Base-by-base conservation (phyloP, 768 basidiomycete genomes). In the Termitomyces sp. region DNA sequence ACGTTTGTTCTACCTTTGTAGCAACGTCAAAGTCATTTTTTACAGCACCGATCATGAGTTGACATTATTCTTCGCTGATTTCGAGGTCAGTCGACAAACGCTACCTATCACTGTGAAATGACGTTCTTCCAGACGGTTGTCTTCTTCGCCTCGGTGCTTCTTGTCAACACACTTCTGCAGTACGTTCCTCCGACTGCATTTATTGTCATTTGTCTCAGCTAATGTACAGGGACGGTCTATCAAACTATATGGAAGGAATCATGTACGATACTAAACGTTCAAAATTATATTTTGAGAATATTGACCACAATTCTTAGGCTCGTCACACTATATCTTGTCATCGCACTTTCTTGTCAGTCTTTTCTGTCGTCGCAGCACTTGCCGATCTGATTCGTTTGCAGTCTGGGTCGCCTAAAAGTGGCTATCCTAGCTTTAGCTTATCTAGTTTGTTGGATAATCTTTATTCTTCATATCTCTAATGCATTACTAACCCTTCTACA, bases 171-270 rank as follows among this genome's bases (percentile, higher is more conserved):
- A 7, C 78, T 95, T 10, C 80, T 92, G 59, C 83, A 85, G 84
- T 82, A 58, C 45, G 83, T 78, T 7, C 39, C 27, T 59, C 35
- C 47, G 43, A 54, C 27, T 39, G 42, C 41, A 45, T 41, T 16
- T 11, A 42, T 48, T 14, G 28, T 37, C 34, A 53, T 39, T 7
- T 53, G 34, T 25, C 39, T 47, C 52, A 34, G 35, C 45, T 46
- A 28, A 50, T 37, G 40, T 47, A 9, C 62, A 82, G 85, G 73
- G 88, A 91, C 60, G 93, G 93, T 44, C 88, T 86, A 64, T 87
- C 89, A 16, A 94, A 95, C 66, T 94, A 92, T 66, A 89, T 96
- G 86, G 94, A 95, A 73, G 94, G 94, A 34, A 68, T 92, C 42
- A 89, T 94, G 90, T 76, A 62, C 19, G 72, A 65, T 40, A 16